phyloP scores from a whole-genome alignment of 805 yeast species.

The Sugiyamaella boreocaroliniensis region DNA sequence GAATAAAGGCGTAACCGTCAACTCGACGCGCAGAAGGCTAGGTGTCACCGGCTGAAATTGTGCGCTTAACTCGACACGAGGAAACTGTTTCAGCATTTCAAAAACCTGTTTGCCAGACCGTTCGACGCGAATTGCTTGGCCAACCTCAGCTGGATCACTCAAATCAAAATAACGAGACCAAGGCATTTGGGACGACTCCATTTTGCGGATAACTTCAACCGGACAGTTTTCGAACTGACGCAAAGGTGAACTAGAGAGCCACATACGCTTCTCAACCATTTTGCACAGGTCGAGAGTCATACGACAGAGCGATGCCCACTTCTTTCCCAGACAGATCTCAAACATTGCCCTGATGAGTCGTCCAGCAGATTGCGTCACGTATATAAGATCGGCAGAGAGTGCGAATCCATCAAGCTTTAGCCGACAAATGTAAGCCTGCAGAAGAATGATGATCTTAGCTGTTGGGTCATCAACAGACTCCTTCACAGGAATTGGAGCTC shows the following conservation, averaged over 20 bases:
- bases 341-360: slow-evolving; percentile 78
- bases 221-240: slow-evolving; percentile 78
- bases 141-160: slow-evolving; percentile 63
- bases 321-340: slow-evolving; percentile 63
- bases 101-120: slow-evolving; percentile 48
- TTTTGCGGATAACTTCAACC: slow-evolving; percentile 55
- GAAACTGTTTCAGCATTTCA: slow-evolving; percentile 64
- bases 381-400: slow-evolving; percentile 85
- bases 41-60: slow-evolving; percentile 73
- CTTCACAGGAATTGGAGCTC: slow-evolving; percentile 80
- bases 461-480: slow-evolving; percentile 63
- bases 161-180: slow-evolving; percentile 72
- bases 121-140: slow-evolving; percentile 71
- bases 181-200: slow-evolving; percentile 77
- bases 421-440: slow-evolving; percentile 83
- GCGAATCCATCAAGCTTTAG: slow-evolving; percentile 81
- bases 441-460: slow-evolving; percentile 69
- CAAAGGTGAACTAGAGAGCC: slow-evolving; percentile 82
- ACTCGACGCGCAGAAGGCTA: slow-evolving; percentile 54
- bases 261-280: slow-evolving; percentile 72
- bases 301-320: slow-evolving; percentile 64
- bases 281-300: slow-evolving; percentile 59
- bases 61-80: slow-evolving; percentile 53
- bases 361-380: slow-evolving; percentile 88
- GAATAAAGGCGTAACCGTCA: slow-evolving; percentile 69